Evolutionary conservation across 2,329 filamentous ascomycete genomes (phyloP), one percentile per base, ranked within the genome.

Genomic region (Aurifilum marmelostoma): DNA sequence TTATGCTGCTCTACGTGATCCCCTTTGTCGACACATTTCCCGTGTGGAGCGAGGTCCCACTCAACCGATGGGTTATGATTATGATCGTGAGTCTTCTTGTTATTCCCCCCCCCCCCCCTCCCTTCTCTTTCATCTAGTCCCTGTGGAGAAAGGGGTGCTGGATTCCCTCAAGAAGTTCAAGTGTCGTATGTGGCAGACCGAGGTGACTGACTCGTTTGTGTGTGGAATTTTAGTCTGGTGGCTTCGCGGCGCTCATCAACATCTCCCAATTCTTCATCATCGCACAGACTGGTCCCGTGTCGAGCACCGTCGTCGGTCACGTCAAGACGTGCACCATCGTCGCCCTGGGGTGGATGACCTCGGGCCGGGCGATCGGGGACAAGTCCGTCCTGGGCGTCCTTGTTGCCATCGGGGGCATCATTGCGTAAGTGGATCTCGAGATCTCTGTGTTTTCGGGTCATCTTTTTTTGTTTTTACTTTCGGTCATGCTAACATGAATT

Each of bases 291-390:
- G 88, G 88, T 0, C 86, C 88, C 0, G 88, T 91, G 4, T 88
- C 87, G 9, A 89, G 87, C 73, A 90, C 88, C 0, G 87, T 91
- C 0, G 87, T 91, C 21, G 89, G 88, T 0, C 88, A 91, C 73
- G 80, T 89, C 47, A 91, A 91, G 79, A 91, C 88, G 0, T 89
- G 87, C 73, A 85, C 85, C 6, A 90, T 91, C 72, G 87, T 90
- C n/a, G 83, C 84, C 24, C 77, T 91, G 5, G 88, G 88, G 39
- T 91, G 88, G 88, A 79, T 82, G 67, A 82, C 80, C 0, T 87
- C 84, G 14, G 85, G 87, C 11, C 79, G 86, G n/a, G 82, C 83
- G 12, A 83, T 87, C 37, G 83, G 83, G 18, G 86, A 88, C 74
- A 86, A 83, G 76, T 84, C 84, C 6, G 76, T 88, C 29, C 71